These are phyloP conservation scores for Cutaneotrichosporon cyanovorans DNA, from an alignment of 1,284 basidiomycete species.

Conservation along the genomic window DNA sequence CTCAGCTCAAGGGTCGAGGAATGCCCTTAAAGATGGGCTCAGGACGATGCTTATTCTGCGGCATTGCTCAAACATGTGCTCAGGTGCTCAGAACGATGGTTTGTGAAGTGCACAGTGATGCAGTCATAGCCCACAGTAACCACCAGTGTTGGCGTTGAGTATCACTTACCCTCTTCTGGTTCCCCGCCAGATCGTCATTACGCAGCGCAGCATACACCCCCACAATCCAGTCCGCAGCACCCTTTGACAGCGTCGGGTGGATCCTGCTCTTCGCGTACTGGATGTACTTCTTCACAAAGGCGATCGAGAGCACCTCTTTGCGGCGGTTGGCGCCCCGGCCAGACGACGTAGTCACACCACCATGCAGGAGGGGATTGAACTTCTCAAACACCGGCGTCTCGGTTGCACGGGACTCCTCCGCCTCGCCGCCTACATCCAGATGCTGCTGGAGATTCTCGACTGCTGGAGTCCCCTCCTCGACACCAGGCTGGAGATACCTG, in stretches of 20 bases:
- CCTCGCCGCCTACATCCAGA: conserved; percentile 67
- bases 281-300: conserved; percentile 97
- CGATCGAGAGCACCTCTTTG: conserved; percentile 80
- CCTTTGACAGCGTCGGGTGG: conserved; percentile 79
- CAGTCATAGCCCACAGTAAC: too few species aligned
- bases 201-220: conserved; percentile 85
- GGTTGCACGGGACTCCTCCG: conserved; percentile 49
- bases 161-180: conserved; percentile 69
- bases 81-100: too few species aligned
- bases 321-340: conserved; percentile 55
- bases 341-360: conserved; percentile 61
- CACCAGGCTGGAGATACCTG: conserved; percentile 88
- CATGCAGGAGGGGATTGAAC: conserved; percentile 90
- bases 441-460: conserved; percentile 83
- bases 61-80: too few species aligned
- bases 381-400: conserved; percentile 88
- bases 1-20: too few species aligned
- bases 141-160: too few species aligned
- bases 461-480: conserved; percentile 78
- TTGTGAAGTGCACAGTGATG: too few species aligned
- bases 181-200: conserved; percentile 85
- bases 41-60: too few species aligned
- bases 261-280: conserved; percentile 91
- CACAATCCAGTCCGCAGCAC: conserved; percentile 90
- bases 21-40: too few species aligned